Percentiles rank a stretch among this genome's conserved stretches.
These are phyloP conservation scores for Candida pseudoglaebosa DNA, from an alignment of 805 yeast genomes.

Conservation along the genomic window DNA sequence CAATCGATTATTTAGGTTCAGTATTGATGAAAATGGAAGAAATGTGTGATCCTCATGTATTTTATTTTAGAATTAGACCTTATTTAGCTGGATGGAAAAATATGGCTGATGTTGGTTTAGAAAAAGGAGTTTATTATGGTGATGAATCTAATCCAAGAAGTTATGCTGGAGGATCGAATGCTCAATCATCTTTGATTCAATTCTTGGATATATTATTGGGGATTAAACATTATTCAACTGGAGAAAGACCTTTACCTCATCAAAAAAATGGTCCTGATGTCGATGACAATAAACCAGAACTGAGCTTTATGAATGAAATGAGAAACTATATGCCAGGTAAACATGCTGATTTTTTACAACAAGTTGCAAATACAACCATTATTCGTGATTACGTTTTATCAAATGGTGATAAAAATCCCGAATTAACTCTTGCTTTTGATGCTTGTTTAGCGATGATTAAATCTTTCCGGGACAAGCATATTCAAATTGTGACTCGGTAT, in stretches of 20 bases:
- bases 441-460: slow-evolving; percentile 87
- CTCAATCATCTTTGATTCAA: slow-evolving; percentile 87
- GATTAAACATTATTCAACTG: slow-evolving; percentile 78
- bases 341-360: slow-evolving; percentile 70
- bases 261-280: slow-evolving; percentile 1
- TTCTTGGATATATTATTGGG: slow-evolving; percentile 73
- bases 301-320: slow-evolving; percentile 76
- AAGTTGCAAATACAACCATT: slow-evolving; percentile 53
- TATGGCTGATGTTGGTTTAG: slow-evolving; percentile 81
- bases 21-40: slow-evolving; percentile 82
- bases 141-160: slow-evolving; percentile 49
- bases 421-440: slow-evolving; percentile 70
- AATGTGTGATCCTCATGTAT: slow-evolving; percentile 91
- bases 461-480: slow-evolving; percentile 86
- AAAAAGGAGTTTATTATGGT: slow-evolving; percentile 73
- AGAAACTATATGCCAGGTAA: slow-evolving; percentile 84
- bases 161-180: slow-evolving; percentile 90
- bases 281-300: slow-evolving; percentile 19
- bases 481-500: slow-evolving; percentile 87
- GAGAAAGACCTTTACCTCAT: slow-evolving; percentile 41
- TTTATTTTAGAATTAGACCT: slow-evolving; percentile 83
- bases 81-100: slow-evolving; percentile 92
- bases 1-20: slow-evolving; percentile 69
- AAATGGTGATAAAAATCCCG: slow-evolving; percentile 40
- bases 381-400: slow-evolving; percentile 61